Evolutionary conservation across 1,284 basidiomycete genomes (phyloP).

Genomic region (Porogramme epimiltina): DNA sequence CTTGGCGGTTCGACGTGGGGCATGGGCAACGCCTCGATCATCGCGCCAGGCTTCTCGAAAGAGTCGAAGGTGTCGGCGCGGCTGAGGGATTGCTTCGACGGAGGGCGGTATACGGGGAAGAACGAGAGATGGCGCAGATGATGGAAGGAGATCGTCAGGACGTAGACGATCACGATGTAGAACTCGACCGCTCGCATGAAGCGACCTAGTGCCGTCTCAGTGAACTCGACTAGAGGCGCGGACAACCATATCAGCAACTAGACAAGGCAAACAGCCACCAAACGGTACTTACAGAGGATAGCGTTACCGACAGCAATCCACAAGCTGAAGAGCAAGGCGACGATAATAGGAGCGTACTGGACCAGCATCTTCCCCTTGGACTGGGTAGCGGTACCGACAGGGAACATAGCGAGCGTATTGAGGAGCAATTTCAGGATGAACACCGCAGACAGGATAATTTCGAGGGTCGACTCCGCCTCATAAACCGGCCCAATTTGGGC

Average conservation of each 20-base stretch:
- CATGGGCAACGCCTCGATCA: neutral
- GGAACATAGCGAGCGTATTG: slow-evolving; percentile 49
- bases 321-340: slow-evolving; percentile 53
- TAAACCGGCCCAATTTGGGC: slow-evolving; percentile 53
- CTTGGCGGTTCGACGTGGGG: neutral
- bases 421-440: slow-evolving; percentile 65
- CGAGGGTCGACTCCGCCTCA: slow-evolving; percentile 54
- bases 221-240: slow-evolving; percentile 56
- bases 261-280: neutral
- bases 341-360: slow-evolving; percentile 53
- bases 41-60: slow-evolving; percentile 7
- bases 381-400: slow-evolving; percentile 29
- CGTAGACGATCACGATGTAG: slow-evolving; percentile 62
- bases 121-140: slow-evolving; percentile 28
- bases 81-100: slow-evolving; percentile 8
- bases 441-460: slow-evolving; percentile 57
- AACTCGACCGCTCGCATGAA: slow-evolving; percentile 68
- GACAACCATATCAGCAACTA: neutral
- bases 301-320: slow-evolving; percentile 60
- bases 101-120: slow-evolving; percentile 16
- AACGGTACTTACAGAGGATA: slow-evolving; percentile 51
- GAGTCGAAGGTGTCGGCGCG: slow-evolving; percentile 29
- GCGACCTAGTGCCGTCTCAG: slow-evolving; percentile 69
- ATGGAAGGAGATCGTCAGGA: slow-evolving; percentile 55
- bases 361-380: slow-evolving; percentile 45